These are phyloP conservation scores for Chaetomium fimeti DNA, from an alignment of 495 filamentous ascomycete genomes.

Conservation along the genomic window DNA sequence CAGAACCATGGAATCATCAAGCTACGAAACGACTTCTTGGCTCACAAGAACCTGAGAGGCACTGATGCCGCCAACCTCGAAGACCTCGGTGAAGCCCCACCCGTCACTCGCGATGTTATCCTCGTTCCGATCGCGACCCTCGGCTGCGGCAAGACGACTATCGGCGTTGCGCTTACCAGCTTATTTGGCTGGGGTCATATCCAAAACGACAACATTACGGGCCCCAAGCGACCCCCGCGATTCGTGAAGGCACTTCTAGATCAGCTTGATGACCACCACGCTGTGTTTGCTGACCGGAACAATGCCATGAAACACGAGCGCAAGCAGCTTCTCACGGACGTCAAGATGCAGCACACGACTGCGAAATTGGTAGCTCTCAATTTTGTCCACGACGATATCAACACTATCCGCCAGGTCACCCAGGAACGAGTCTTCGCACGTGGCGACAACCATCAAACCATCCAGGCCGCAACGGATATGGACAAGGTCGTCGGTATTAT, in stretches of 20 bases:
- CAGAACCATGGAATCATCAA: constrained; percentile 95
- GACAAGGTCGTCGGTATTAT: constrained; percentile 82
- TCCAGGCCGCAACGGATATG: constrained; percentile 69
- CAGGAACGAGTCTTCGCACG: constrained; percentile 75
- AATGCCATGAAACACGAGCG: constrained; percentile 88
- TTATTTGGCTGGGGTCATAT: constrained; percentile 93
- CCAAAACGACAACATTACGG: constrained; percentile 95
- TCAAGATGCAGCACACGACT: constrained; percentile 56
- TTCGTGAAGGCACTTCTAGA: constrained; percentile 69
- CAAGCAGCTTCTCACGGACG: constrained; percentile 78
- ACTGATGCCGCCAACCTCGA: constrained; percentile 60
- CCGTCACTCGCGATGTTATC: constrained; percentile 63
- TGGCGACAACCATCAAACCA: constrained; percentile 97
- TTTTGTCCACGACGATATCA: constrained; percentile 74
- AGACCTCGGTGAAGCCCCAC: constrained; percentile 32
- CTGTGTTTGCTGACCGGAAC: constrained; percentile 89
- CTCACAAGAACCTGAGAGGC: constrained; percentile 76
- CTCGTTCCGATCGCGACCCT: constrained; percentile 87
- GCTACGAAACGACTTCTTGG: constrained; percentile 81
- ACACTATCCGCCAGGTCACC: constrained; percentile 70
- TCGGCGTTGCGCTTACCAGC: constrained; percentile 76
- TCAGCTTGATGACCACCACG: constrained; percentile 58
- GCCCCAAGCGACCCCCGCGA: constrained; percentile 65
- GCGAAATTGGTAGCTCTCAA: constrained; percentile 86
- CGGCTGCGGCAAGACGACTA: constrained; percentile 94